phyloP scores from a whole-genome alignment of 148 eudicot genomes.

The Vaccinium darrowii region DNA sequence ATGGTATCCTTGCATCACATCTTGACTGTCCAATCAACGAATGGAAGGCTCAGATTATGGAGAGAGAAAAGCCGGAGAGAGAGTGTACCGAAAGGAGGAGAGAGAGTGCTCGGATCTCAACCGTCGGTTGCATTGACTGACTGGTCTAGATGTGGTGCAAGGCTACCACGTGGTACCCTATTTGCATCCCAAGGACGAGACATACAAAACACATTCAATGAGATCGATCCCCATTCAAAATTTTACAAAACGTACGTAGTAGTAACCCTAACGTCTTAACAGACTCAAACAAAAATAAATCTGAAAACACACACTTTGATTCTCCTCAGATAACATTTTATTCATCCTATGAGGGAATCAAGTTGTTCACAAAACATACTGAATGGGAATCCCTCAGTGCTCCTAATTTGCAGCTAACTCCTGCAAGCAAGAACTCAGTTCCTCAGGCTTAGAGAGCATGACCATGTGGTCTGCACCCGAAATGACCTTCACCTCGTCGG shows the following conservation, averaged over 20 bases:
- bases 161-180: too few species aligned
- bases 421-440: slow-evolving; percentile 19
- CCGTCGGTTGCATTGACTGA: too few species aligned
- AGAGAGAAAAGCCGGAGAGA: too few species aligned
- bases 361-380: not conserved
- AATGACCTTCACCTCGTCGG: slow-evolving; percentile 33
- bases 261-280: not conserved
- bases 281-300: not conserved
- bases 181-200: too few species aligned
- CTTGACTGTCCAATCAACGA: too few species aligned
- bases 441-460: slow-evolving; percentile 32
- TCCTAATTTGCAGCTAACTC: slow-evolving; percentile 15
- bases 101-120: too few species aligned
- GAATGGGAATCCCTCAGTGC: not conserved
- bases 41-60: too few species aligned
- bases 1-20: too few species aligned
- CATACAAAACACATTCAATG: too few species aligned
- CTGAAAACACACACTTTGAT: not conserved
- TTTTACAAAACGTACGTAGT: not conserved
- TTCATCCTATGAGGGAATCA: not conserved
- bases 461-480: slow-evolving; percentile 34
- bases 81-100: too few species aligned
- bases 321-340: not conserved
- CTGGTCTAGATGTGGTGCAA: too few species aligned
- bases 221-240: not conserved